Evolutionary conservation across 2,329 filamentous ascomycete genomes (phyloP).

Genomic region (Rosellinia necatrix): DNA sequence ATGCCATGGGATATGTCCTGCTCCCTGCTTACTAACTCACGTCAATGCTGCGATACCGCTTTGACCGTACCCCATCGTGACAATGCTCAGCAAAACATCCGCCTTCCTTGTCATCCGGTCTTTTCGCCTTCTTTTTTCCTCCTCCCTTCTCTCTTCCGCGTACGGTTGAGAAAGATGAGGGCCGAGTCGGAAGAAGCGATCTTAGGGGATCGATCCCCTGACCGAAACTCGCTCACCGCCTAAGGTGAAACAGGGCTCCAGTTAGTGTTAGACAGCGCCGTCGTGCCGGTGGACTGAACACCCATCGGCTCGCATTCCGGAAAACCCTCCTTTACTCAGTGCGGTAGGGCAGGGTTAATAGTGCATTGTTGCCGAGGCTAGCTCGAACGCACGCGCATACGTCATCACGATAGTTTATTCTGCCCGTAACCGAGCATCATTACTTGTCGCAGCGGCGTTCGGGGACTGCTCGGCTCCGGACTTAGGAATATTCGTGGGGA

Average conservation of each 20-base stretch:
- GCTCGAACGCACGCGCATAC: conserved; percentile 16
- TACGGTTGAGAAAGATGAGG: conserved; percentile 1
- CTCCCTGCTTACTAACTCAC: no score
- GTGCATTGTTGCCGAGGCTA: conserved; percentile 10
- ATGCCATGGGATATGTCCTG: no score
- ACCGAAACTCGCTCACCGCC: conserved; percentile 26
- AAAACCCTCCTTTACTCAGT: conserved; percentile 8
- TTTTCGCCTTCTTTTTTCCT: conserved; percentile 1
- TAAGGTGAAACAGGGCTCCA: conserved; percentile 24
- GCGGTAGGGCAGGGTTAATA: conserved; percentile 8
- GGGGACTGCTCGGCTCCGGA: conserved; percentile 1
- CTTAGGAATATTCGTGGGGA: neutral
- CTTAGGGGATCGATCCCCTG: conserved; percentile 23
- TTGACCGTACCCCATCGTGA: no score
- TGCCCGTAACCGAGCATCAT: conserved; percentile 17
- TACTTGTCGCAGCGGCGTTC: conserved; percentile 14
- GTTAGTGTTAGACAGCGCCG: conserved; percentile 15
- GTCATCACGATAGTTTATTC: conserved; percentile 23
- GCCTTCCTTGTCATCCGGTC: neutral
- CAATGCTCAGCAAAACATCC: no score
- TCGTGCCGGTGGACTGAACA: conserved; percentile 16
- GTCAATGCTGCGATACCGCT: conserved; percentile 10
- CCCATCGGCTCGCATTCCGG: conserved; percentile 23
- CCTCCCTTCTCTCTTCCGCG: neutral
- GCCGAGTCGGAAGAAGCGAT: conserved; percentile 17